Evolutionary conservation across 345 rosid species (phyloP).

Genomic region (Carallia brachiata): DNA sequence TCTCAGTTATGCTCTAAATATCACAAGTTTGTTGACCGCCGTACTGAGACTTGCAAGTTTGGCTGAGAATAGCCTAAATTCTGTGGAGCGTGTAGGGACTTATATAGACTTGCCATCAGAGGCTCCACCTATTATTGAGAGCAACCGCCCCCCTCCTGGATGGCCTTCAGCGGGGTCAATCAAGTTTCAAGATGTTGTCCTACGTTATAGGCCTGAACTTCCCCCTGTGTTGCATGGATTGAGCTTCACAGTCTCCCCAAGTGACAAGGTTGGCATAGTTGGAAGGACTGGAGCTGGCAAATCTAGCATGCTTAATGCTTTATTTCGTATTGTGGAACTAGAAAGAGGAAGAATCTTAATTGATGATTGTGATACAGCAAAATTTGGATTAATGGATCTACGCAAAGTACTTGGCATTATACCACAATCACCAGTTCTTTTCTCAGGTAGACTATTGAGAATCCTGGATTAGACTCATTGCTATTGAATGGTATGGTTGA

Average conservation of each 20-base stretch:
- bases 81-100: slow-evolving; percentile 90
- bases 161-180: slow-evolving; percentile 99
- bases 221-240: slow-evolving; percentile 91
- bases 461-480: neutral
- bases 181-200: slow-evolving; percentile 83
- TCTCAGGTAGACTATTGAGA: slow-evolving; percentile 63
- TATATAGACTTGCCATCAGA: slow-evolving; percentile 87
- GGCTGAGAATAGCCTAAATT: slow-evolving; percentile 94
- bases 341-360: slow-evolving; percentile 91
- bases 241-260: slow-evolving; percentile 74
- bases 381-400: slow-evolving; percentile 83
- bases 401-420: slow-evolving; percentile 96
- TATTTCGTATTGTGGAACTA: slow-evolving; percentile 88
- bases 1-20: slow-evolving; percentile 91
- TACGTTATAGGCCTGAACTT: slow-evolving; percentile 91
- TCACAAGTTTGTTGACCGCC: slow-evolving; percentile 73
- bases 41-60: slow-evolving; percentile 96
- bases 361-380: slow-evolving; percentile 73
- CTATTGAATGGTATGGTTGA: neutral
- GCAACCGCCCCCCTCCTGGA: slow-evolving; percentile 92
- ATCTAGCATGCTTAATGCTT: slow-evolving; percentile 93
- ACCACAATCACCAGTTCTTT: slow-evolving; percentile 98
- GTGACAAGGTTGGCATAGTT: slow-evolving; percentile 95
- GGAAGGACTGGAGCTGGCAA: slow-evolving; percentile 99
- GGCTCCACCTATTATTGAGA: slow-evolving; percentile 76